These are phyloP conservation scores for Fagopyrum tataricum DNA, from an alignment of 148 eudicot species.

Conservation along the genomic window DNA sequence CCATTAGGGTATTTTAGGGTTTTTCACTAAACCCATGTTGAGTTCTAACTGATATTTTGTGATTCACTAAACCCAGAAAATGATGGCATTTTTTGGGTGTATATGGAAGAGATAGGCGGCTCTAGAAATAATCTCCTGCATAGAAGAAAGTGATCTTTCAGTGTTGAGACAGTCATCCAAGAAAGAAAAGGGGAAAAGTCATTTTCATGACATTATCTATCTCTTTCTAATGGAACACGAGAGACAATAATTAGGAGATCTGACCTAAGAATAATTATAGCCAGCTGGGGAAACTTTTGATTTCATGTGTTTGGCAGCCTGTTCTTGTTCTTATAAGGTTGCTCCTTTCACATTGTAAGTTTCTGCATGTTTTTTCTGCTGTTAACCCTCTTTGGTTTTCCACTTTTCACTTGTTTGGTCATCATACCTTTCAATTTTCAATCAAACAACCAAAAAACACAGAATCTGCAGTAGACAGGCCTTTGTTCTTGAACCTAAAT, in stretches of 20 bases:
- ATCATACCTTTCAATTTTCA: background rate
- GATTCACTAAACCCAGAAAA: too few species aligned
- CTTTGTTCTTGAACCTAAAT: background rate
- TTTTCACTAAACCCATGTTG: background rate
- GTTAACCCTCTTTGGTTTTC: background rate
- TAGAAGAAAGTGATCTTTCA: background rate
- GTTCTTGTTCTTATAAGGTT: conserved; percentile 3
- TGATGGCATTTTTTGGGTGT: too few species aligned
- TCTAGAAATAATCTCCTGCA: too few species aligned
- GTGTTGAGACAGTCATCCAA: background rate
- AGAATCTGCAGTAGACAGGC: background rate
- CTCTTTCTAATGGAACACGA: conserved; percentile 7
- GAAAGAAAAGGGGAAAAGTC: conserved; percentile 1
- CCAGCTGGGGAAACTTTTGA: conserved; percentile 6
- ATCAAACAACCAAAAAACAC: background rate
- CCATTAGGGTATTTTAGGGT: background rate
- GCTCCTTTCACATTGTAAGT: conserved; percentile 1
- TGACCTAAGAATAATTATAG: conserved; percentile 4
- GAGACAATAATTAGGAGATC: conserved; percentile 7
- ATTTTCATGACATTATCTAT: conserved; percentile 1
- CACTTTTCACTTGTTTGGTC: background rate
- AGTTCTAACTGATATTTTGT: too few species aligned
- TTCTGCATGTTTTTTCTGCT: background rate
- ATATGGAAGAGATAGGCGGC: background rate
- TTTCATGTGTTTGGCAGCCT: conserved; percentile 14